phyloP scores from a whole-genome alignment of 257 asterid species.

The Capsicum pubescens region DNA sequence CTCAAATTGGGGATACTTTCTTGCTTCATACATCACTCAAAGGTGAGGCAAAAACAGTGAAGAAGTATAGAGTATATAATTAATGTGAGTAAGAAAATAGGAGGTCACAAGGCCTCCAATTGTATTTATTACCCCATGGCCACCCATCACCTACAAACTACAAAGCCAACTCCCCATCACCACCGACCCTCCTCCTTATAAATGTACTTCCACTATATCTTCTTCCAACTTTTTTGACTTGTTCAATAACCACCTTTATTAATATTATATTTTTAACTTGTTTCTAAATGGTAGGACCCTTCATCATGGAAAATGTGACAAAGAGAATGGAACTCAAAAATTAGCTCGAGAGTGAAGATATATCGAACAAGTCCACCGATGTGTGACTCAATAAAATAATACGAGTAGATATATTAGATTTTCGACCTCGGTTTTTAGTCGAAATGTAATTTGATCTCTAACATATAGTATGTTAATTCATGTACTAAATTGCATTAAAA shows the following conservation, averaged over 20 bases:
- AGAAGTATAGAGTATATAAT: not conserved
- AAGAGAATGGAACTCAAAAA: not conserved
- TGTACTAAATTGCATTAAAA: not conserved
- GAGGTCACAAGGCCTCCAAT: constrained; percentile 20
- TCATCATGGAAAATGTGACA: not conserved
- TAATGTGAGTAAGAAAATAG: constrained; percentile 2
- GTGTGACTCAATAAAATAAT: not conserved
- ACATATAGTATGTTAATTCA: not conserved
- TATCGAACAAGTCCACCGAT: not conserved
- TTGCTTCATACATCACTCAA: not conserved
- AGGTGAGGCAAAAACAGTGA: not conserved
- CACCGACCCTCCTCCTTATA: constrained; percentile 32
- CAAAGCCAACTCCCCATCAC: constrained; percentile 31
- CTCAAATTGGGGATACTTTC: not conserved
- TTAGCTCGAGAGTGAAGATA: too few species aligned
- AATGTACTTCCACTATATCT: constrained; percentile 23
- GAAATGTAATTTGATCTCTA: not conserved
- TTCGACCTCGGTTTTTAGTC: not conserved
- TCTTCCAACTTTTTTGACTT: not conserved
- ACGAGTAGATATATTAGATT: not conserved
- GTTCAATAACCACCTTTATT: not conserved
- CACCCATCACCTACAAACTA: constrained; percentile 41
- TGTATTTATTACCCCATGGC: constrained; percentile 47
- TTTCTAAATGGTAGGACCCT: not conserved
- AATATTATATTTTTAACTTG: too few species aligned